Percentiles rank a stretch among this genome's conserved stretches.
Conservation (phyloP, 2,329 filamentous ascomycete species). For the Davidsoniella neocaledoniae region DNA sequence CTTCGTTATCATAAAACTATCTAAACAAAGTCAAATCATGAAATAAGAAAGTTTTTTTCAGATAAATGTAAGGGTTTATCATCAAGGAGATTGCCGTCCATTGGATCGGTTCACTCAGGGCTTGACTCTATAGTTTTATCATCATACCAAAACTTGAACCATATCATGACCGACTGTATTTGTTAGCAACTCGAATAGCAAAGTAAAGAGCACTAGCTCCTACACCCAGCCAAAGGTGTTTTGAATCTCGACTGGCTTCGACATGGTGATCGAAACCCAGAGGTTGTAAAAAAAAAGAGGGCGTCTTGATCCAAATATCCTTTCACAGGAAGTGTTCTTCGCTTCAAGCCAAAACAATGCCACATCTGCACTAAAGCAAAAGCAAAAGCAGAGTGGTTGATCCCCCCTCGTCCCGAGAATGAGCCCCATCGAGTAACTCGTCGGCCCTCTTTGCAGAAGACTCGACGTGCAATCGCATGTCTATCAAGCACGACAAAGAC, state of each 20-base stretch:
- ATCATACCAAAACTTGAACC: slow-evolving; percentile 49
- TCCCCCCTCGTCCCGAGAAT: slow-evolving; percentile 95
- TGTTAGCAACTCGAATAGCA: neutral
- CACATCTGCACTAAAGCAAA: neutral
- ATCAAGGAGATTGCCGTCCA: slow-evolving; percentile 12
- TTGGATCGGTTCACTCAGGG: slow-evolving; percentile 48
- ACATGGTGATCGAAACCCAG: slow-evolving; percentile 5
- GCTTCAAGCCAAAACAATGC: neutral
- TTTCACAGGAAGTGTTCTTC: neutral
- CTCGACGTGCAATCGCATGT: slow-evolving; percentile 81
- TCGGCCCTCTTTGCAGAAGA: slow-evolving; percentile 19
- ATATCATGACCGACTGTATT: neutral
- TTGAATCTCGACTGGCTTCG: slow-evolving; percentile 14
- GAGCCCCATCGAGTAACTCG: slow-evolving; percentile 98
- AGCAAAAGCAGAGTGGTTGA: slow-evolving; percentile 14
- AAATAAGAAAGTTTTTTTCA: slow-evolving; percentile 6
- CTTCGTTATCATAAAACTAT: neutral
- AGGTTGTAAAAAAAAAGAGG: slow-evolving; percentile 11
- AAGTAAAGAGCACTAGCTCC: slow-evolving; percentile 7
- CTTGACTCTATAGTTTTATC: slow-evolving; percentile 98
- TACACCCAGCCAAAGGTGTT: slow-evolving; percentile 9
- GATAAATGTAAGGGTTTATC: slow-evolving; percentile 12
- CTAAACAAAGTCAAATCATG: neutral
- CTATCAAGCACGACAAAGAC: slow-evolving; percentile 89
- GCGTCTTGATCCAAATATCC: slow-evolving; percentile 10